phyloP scores from a whole-genome alignment of 139 green algal genomes.

The Closterium sp. region DNA sequence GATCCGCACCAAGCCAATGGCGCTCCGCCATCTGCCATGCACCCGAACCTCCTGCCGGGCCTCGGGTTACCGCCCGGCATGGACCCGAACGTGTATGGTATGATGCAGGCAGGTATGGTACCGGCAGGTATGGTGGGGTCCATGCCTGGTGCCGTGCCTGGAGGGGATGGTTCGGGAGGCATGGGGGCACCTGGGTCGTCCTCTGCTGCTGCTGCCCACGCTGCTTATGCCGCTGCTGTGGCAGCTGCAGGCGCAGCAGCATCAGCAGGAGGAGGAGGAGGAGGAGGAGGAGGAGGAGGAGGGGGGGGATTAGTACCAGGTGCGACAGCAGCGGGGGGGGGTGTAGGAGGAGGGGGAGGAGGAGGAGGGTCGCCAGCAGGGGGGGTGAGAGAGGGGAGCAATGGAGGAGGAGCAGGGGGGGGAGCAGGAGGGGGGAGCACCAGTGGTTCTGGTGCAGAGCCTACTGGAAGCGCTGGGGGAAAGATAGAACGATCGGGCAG shows the following conservation, averaged over 20 bases:
- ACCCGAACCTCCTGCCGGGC: not conserved
- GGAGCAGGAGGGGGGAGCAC: not conserved
- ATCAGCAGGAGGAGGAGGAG: not conserved
- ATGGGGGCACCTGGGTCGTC: not conserved
- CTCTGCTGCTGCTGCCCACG: not conserved
- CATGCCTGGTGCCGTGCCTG: not conserved
- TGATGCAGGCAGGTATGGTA: not conserved
- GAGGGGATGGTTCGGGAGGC: not conserved
- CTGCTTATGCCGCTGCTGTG: not conserved
- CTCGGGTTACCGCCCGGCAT: not conserved
- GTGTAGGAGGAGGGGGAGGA: not conserved
- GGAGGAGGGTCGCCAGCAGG: not conserved
- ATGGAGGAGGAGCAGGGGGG: not conserved
- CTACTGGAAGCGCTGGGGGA: not conserved
- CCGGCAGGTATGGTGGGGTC: not conserved
- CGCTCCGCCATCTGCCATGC: not conserved
- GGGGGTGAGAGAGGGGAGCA: not conserved
- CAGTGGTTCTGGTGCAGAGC: not conserved
- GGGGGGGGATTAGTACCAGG: not conserved
- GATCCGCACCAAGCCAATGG: not conserved
- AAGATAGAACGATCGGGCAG: slow-evolving; percentile 20
- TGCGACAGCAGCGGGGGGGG: not conserved
- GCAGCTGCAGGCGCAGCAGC: not conserved
- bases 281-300: too few relatives aligned
- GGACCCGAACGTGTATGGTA: not conserved